Base-by-base conservation (phyloP, 2,329 filamentous ascomycete species). In the Hypoxylon sp. region DNA sequence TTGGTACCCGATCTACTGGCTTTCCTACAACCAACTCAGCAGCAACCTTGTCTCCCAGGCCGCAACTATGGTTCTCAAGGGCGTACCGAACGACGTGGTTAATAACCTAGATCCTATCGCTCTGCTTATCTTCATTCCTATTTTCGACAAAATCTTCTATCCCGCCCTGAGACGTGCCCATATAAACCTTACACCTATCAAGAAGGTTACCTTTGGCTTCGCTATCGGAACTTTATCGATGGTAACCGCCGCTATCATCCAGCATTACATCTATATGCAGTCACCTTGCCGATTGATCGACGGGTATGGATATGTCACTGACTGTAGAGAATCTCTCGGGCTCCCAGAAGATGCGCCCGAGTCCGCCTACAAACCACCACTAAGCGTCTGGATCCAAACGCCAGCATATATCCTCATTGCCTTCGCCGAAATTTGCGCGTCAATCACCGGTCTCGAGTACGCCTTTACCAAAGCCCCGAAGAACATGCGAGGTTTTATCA, bases 81-180 rank as follows among this genome's bases (percentile, higher is more conserved):
- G 91, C 30, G 84, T 92, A 2, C 92, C 91, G 72, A 94, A 94
- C 81, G 91, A 94, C 74, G 80, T 93, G 61, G 86, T 94, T 72
- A 85, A 89, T 76, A 93, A 93, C 79, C 81, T 94, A 40, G 89
- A 93, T 77, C 90, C 91, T 4, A 87, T 94, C 68, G 86, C 90
- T 24, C 87, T 93, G 66, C 86, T 94, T 71, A 87, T 94, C 73
- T 86, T 93, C 78, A 90, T 93, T 50, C 91, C 91, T 2, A 79
- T 93, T 66, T 85, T 89, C 68, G 91, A 94, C 74, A 82, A 82
- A 26, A n/a, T 89, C 36, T 71, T 94, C 61, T 94, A 93, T 78
- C 92, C 91, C 0, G 74, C 83, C 16, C 84, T 93, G 61, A 87
- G 89, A 73, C 87, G 85, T 73, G 64, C 83, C 26, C 86, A 85